These are phyloP conservation scores for Nicotiana noctiflora DNA, from an alignment of 257 asterid species.

Conservation along the genomic window DNA sequence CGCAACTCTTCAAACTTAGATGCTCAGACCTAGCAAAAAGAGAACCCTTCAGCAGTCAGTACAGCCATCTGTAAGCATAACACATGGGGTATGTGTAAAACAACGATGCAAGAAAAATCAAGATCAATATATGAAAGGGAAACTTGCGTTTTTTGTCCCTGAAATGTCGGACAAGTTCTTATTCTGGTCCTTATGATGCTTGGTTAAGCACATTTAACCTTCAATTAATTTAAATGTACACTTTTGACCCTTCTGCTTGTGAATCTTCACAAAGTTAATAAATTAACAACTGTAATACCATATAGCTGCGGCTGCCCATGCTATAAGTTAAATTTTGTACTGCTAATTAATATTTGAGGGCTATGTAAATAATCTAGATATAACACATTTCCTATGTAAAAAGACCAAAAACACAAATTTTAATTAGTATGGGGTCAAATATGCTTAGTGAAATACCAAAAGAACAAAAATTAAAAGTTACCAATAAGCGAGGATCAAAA, in stretches of 20 bases:
- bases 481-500: not conserved
- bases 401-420: not conserved
- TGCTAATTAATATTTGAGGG: not conserved
- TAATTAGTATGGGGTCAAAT: not conserved
- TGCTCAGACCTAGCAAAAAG: not conserved
- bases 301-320: too few species aligned
- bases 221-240: not conserved
- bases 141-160: not conserved
- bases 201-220: not conserved
- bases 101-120: not conserved
- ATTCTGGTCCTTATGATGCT: not conserved
- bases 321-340: not conserved
- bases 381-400: not conserved
- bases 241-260: not conserved
- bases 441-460: not conserved
- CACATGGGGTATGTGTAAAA: not conserved
- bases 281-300: not conserved
- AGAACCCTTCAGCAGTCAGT: not conserved
- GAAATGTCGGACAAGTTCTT: not conserved
- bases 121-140: not conserved
- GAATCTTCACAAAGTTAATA: not conserved
- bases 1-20: not conserved
- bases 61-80: not conserved
- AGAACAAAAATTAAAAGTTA: not conserved
- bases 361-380: not conserved